phyloP scores from a whole-genome alignment of 495 filamentous ascomycete species.

The Penicillium turbatum region DNA sequence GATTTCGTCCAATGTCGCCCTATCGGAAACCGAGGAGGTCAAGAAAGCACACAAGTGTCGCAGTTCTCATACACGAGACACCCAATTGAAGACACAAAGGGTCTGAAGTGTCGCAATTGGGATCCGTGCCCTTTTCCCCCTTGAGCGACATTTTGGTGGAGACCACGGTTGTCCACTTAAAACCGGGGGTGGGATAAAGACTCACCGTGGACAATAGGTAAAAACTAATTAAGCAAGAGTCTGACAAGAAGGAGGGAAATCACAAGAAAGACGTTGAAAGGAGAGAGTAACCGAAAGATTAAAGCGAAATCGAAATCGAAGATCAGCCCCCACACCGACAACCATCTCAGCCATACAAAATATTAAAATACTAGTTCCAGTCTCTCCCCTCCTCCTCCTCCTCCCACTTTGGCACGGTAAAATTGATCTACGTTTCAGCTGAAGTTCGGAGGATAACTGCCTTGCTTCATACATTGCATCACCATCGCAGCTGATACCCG shows the following conservation, averaged over 20 bases:
- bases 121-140: slow-evolving; percentile 18
- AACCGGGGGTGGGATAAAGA: slow-evolving; percentile 20
- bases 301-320: slow-evolving; percentile 6
- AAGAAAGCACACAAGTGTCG: slow-evolving; percentile 4
- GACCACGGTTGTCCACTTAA: slow-evolving; percentile 12
- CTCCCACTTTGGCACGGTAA: neutral
- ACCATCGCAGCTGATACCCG: neutral
- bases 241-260: neutral
- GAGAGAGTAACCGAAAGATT: slow-evolving; percentile 11
- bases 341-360: neutral
- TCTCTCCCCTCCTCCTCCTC: neutral
- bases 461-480: slow-evolving; percentile 7
- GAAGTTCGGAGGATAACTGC: slow-evolving; percentile 5
- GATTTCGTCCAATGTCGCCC: slow-evolving; percentile 3
- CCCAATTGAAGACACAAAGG: slow-evolving; percentile 6
- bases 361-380: too few relatives aligned
- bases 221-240: neutral
- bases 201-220: slow-evolving; percentile 8
- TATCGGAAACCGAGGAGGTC: neutral
- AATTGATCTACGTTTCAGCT: slow-evolving; percentile 5
- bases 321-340: slow-evolving; percentile 11
- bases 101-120: slow-evolving; percentile 15
- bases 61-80: slow-evolving; percentile 2
- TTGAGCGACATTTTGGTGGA: slow-evolving; percentile 29
- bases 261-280: slow-evolving; percentile 7